These are phyloP conservation scores for Maudiozyma serrabonitensis DNA, from an alignment of 805 yeast species.

Conservation along the genomic window DNA sequence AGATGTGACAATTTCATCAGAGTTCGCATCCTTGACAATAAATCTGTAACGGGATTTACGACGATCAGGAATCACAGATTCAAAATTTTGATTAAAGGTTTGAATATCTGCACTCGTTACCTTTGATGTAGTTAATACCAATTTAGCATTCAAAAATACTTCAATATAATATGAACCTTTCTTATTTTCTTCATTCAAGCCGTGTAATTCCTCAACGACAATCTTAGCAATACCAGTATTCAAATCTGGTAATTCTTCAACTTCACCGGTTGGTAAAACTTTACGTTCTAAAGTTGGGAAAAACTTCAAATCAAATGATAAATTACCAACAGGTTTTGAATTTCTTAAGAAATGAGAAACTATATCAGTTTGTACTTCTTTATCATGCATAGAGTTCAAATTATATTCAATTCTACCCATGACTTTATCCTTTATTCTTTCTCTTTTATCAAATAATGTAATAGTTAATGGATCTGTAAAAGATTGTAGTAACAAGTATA, in stretches of 20 bases:
- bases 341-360: conserved; percentile 60
- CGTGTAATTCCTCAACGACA: conserved; percentile 35
- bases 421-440: conserved; percentile 60
- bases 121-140: conserved; percentile 41
- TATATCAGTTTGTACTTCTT: conserved; percentile 40
- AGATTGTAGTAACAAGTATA: conserved; percentile 58
- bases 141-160: conserved; percentile 52
- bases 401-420: conserved; percentile 73
- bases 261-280: conserved; percentile 67
- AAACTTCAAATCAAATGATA: conserved; percentile 60
- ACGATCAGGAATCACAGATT: conserved; percentile 63
- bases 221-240: conserved; percentile 81
- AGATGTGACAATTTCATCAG: conserved; percentile 48
- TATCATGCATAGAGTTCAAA: conserved; percentile 52
- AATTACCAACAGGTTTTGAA: conserved; percentile 71
- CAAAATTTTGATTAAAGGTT: conserved; percentile 51
- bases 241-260: conserved; percentile 79
- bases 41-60: conserved; percentile 61
- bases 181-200: conserved; percentile 35
- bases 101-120: conserved; percentile 54
- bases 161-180: conserved; percentile 62
- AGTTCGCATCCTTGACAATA: conserved; percentile 52
- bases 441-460: conserved; percentile 65
- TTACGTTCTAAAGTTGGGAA: conserved; percentile 60
- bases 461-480: conserved; percentile 77